Evolutionary conservation across 495 filamentous ascomycete genomes (phyloP).

Genomic region (Hyaloscypha finlandica): DNA sequence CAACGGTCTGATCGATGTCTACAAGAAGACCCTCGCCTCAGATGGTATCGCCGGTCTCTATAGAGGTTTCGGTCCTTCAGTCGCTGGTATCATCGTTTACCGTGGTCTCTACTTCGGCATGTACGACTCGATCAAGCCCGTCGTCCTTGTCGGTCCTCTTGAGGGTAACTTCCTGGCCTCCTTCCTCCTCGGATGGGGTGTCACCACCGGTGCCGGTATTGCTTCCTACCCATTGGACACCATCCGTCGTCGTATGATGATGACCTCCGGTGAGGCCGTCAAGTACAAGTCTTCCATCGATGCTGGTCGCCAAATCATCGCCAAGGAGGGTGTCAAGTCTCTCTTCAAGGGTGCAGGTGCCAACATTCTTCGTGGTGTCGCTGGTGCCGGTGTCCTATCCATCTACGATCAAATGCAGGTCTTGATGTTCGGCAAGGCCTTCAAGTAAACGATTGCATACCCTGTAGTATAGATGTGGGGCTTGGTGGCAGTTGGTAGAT

Average conservation of each 20-base stretch:
- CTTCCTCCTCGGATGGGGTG: conserved; percentile 97
- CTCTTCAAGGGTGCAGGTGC: conserved; percentile 99
- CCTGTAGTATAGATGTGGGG: conserved; percentile 33
- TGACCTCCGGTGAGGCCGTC: conserved; percentile 96
- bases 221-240: conserved; percentile 99
- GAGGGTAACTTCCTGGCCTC: conserved; percentile 99
- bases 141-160: conserved; percentile 87
- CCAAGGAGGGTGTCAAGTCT: conserved; percentile 93
- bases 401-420: conserved; percentile 99
- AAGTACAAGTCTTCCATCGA: conserved; percentile 97
- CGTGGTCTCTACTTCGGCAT: conserved; percentile 99
- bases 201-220: conserved; percentile 99
- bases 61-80: conserved; percentile 99
- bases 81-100: conserved; percentile 98
- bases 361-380: conserved; percentile 99
- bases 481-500: conserved; percentile 19
- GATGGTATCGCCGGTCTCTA: conserved; percentile 99
- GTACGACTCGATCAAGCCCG: conserved; percentile 99
- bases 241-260: conserved; percentile 99
- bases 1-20: conserved; percentile 98
- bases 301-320: conserved; percentile 92
- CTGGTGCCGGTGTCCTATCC: conserved; percentile 99
- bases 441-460: conserved; percentile 71
- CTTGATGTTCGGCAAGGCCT: conserved; percentile 98
- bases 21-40: conserved; percentile 98